Evolutionary conservation across 2,329 filamentous ascomycete species (phyloP).

Genomic region (Claviceps quebecensis): DNA sequence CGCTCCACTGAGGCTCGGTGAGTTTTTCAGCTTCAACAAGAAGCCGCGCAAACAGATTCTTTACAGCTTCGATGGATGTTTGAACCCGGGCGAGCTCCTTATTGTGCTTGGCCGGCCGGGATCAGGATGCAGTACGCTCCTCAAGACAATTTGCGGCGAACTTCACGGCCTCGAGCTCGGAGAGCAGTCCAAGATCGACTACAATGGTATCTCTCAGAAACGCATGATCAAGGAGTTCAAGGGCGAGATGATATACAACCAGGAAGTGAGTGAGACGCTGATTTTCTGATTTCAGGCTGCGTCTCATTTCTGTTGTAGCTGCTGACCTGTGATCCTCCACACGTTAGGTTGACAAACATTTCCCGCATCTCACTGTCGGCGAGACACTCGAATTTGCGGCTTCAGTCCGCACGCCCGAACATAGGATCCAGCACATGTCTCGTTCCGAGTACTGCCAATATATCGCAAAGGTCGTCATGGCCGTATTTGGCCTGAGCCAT

Average conservation of each 20-base stretch:
- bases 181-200: conserved; percentile 38
- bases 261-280: conserved; percentile 35
- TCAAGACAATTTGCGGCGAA: conserved; percentile 49
- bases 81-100: conserved; percentile 51
- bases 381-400: conserved; percentile 63
- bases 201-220: conserved; percentile 43
- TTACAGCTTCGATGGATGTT: conserved; percentile 47
- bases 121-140: conserved; percentile 48
- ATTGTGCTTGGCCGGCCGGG: conserved; percentile 55
- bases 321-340: too few relatives aligned
- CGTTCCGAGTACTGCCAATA: conserved; percentile 45
- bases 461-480: conserved; percentile 53
- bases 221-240: conserved; percentile 46
- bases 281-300: too few relatives aligned
- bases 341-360: conserved; percentile 51
- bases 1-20: conserved; percentile 41
- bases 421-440: conserved; percentile 48
- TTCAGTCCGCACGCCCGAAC: conserved; percentile 51
- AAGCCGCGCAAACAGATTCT: conserved; percentile 45
- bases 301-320: too few relatives aligned
- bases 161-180: conserved; percentile 42
- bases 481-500: conserved; percentile 58
- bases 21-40: conserved; percentile 35
- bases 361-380: conserved; percentile 62
- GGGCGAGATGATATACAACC: conserved; percentile 59